Base-by-base conservation (phyloP, 139 green algal species). In the Deuterostichococcus epilithicus region DNA sequence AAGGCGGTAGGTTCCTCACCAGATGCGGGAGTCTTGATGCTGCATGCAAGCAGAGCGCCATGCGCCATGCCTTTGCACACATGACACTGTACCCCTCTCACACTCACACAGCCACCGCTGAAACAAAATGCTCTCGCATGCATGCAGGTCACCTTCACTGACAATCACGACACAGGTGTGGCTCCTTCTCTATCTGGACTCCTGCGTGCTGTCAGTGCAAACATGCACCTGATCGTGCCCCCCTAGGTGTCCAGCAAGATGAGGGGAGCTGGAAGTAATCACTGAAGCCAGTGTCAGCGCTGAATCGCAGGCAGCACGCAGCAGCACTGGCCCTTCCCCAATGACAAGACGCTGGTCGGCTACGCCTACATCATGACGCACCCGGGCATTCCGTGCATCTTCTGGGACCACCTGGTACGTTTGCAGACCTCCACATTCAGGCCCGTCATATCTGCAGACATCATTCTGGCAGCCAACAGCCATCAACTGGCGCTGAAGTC, bases 331-430 rank as follows among this genome's bases (percentile, higher is more conserved):
- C 89, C 88, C 36, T 96, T 94, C 78, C 94, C 94, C 5, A 25
- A 45, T 0, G 59, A 90, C 13, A 70, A 89, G 33, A 69, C 94
- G 22, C 78, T 77, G 18, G 28, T 86, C 45, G 94, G 95, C 28
- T 98, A 98, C 68, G 91, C 92, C 26, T 98, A 98, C 87, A 92
- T 98, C 38, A 82, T 98, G 32, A 98, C 95, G 22, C 94, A 98
- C 84, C 94, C 94, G 0, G 93, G 94, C 77, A 84, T 88, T 0
- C 89, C 89, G 25, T 91, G 84, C 83, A 36, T 94, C 22, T 94
- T 97, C 70, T 96, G 83, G 73, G 90, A 97, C 72, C 94, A 97
- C 78, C 59, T 92, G 86, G 3, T 10, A 36, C 34, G 30, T 79
- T 90, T 85, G 86, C 86, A 79, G 3, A 88, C 88, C 73, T n/a